Percentiles rank a stretch among this genome's conserved stretches.
These are phyloP conservation scores for Pyrus bretschneideri DNA, from an alignment of 306 rosid genomes.

Conservation along the genomic window DNA sequence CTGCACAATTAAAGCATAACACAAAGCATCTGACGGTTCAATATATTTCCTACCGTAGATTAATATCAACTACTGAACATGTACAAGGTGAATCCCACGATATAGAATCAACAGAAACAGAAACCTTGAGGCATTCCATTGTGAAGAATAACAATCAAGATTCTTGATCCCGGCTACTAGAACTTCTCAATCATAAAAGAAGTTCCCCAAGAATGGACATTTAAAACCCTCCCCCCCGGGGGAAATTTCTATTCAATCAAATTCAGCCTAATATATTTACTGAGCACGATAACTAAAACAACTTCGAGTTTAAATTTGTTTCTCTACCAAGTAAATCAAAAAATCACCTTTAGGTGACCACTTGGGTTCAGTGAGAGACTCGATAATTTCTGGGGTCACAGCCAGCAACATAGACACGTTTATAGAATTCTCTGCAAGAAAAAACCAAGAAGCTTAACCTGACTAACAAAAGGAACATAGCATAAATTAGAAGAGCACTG, in stretches of 20 bases:
- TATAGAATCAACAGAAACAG: neutral
- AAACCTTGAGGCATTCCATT: neutral
- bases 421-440: conserved; percentile 56
- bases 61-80: neutral
- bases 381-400: conserved; percentile 52
- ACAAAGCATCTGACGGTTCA: neutral
- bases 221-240: too few relatives aligned
- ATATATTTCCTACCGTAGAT: neutral
- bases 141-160: neutral
- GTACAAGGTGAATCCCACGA: neutral
- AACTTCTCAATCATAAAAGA: neutral
- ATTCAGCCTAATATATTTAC: too few relatives aligned
- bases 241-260: too few relatives aligned
- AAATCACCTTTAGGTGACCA: conserved; percentile 78
- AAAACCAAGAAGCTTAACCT: neutral
- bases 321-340: neutral
- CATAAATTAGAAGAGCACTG: neutral
- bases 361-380: conserved; percentile 91
- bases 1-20: conserved; percentile 32
- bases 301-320: too few relatives aligned
- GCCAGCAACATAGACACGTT: conserved; percentile 66
- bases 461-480: too few relatives aligned
- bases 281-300: too few relatives aligned
- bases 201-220: neutral
- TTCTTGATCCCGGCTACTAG: neutral